Evolutionary conservation across 441 rosid species (phyloP).

Genomic region (Mallotus japonicus): DNA sequence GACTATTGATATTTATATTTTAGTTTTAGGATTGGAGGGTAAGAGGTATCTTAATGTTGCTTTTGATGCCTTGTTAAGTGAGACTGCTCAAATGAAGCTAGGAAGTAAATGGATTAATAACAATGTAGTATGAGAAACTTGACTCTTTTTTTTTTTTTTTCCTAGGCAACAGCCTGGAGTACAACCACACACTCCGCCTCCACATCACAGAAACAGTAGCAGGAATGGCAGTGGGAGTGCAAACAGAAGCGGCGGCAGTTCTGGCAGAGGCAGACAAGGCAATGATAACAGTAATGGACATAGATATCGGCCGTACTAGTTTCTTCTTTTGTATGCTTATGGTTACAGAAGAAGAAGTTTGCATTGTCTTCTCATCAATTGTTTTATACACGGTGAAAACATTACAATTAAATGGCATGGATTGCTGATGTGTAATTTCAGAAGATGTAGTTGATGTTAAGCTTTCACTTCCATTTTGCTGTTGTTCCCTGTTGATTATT

Average conservation of each 20-base stretch:
- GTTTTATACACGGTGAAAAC: conserved; percentile 13
- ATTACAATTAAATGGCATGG: background rate
- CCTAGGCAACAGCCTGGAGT: conserved; percentile 82
- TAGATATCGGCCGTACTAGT: conserved; percentile 47
- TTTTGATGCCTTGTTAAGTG: background rate
- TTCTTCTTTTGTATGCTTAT: background rate
- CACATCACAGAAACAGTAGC: conserved; percentile 32
- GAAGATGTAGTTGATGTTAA: background rate
- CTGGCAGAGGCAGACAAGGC: conserved; percentile 40
- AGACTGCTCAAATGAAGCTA: background rate
- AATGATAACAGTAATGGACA: conserved; percentile 39
- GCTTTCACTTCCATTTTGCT: background rate
- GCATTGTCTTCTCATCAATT: background rate
- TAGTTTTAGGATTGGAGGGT: background rate
- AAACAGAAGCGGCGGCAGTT: conserved; percentile 34
- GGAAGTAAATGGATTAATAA: background rate
- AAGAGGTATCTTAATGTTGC: background rate
- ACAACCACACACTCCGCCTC: conserved; percentile 35
- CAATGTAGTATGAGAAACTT: background rate
- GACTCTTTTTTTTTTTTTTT: background rate
- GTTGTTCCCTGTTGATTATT: background rate
- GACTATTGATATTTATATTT: background rate
- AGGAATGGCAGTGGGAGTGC: conserved; percentile 32
- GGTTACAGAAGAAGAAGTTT: conserved; percentile 9
- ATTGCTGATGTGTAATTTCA: background rate